These are phyloP conservation scores for Cutaneotrichosporon sp. DNA, from an alignment of 1,284 basidiomycete species.

Conservation along the genomic window DNA sequence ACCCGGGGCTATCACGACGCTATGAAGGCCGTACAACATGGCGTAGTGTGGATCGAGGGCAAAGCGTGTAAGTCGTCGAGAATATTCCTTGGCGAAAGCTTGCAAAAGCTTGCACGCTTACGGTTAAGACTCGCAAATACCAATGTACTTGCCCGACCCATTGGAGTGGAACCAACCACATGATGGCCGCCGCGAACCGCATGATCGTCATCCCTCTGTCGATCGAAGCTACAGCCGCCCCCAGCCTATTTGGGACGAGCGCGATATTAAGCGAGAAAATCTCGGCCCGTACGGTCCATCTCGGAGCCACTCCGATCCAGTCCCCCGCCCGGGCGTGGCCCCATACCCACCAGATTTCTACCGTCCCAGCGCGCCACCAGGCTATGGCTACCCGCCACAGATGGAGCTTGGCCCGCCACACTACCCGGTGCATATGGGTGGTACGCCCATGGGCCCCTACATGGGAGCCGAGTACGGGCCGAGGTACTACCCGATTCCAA, in stretches of 20 bases:
- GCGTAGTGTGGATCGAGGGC: slow-evolving; percentile 17
- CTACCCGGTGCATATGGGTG: neutral
- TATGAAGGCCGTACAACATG: slow-evolving; percentile 14
- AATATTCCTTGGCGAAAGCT: neutral
- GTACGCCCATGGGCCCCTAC: neutral
- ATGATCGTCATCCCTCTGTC: neutral
- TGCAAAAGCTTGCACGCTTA: neutral
- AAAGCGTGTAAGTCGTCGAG: slow-evolving; percentile 14
- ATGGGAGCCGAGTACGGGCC: neutral
- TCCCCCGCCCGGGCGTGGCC: neutral
- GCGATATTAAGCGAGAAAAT: neutral
- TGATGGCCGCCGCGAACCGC: neutral
- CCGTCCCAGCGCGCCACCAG: neutral
- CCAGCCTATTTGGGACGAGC: neutral
- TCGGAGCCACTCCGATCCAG: slow-evolving; percentile 3
- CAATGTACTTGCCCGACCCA: slow-evolving; percentile 1
- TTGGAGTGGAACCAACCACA: neutral
- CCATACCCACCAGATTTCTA: neutral
- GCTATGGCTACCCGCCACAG: neutral
- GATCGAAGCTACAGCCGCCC: neutral
- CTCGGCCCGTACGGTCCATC: neutral
- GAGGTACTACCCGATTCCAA: neutral
- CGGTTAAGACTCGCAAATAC: slow-evolving; percentile 1
- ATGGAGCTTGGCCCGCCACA: neutral
- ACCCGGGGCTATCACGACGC: slow-evolving; percentile 19